Base-by-base conservation (phyloP, 495 filamentous ascomycete species). In the Parathielavia hyrcaniae region DNA sequence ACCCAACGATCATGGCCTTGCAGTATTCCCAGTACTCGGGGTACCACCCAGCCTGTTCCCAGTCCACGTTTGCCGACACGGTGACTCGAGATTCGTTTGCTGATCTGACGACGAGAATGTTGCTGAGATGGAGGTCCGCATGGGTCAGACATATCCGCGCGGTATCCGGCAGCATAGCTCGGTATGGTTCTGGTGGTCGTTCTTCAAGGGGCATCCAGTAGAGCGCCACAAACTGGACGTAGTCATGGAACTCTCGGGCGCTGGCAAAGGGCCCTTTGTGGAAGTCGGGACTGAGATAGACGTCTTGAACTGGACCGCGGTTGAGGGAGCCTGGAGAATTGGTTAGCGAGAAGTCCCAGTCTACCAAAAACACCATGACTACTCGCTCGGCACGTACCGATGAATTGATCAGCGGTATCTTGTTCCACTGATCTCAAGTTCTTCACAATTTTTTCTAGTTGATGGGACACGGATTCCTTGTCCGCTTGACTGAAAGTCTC, bases 21-120 rank as follows among this genome's bases (percentile, higher is more conserved):
- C 45, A 48, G 22, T 48, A 32, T n/a, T 48, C 45, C 45, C 22
- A 32, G n/a, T 48, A 48, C 4, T 14, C 45, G 14, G 45, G 45
- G 45, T 48, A 48, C 45, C 45, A 48, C 11, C 45, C 45, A 6
- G 45, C 45, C 12, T 48, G 45, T 32, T 30, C 26, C 45, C 43
- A 48, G 45, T 48, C 45, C 23, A 48, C 45, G 7, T 32, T 48
- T 5, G 22, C 23, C 23, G 45, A 48, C 4, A 48, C 5, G 13
- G 11, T 48, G 45, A 48, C 30, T 32, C n/a, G 17, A 19, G 5
- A 1, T 22, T 23, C 19, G 4, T 45, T 19, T 23, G 7, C n/a
- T 44, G 41, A 44, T 20, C 7, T 20, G 6, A 20, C 41, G 12
- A 44, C 41, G n/a, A 44, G 41, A 12, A 44, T 44, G 11, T 44